Conservation (phyloP, 176 grass and related monocot genomes). For the Triticum monococcum region DNA sequence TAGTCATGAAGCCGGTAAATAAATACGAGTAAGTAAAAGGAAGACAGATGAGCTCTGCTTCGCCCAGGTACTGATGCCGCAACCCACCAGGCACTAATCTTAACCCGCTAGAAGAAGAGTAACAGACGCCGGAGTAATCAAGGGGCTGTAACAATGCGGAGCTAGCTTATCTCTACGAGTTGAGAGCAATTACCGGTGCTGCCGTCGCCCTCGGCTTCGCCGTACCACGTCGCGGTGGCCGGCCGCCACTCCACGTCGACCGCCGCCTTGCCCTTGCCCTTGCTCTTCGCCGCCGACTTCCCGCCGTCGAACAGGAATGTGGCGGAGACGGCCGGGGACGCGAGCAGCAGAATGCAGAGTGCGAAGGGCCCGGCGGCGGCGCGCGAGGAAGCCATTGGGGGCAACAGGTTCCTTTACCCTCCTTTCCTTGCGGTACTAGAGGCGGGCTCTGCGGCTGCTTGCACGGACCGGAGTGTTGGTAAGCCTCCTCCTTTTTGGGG, state of each 20-base stretch:
- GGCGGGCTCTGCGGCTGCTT: constrained; percentile 13
- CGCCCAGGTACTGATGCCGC: background rate
- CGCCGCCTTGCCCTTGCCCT: constrained; percentile 1
- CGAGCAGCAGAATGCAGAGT: constrained; percentile 23
- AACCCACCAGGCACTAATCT: background rate
- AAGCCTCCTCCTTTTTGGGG: constrained; percentile 30
- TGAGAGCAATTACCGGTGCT: constrained; percentile 65
- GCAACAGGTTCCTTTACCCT: background rate
- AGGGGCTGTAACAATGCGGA: no score
- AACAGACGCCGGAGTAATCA: background rate
- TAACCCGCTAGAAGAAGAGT: background rate
- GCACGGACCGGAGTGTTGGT: constrained; percentile 5
- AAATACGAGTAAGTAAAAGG: background rate
- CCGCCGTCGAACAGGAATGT: constrained; percentile 23
- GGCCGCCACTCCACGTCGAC: constrained; percentile 79
- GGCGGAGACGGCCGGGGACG: constrained; percentile 7
- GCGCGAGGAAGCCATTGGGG: constrained; percentile 33
- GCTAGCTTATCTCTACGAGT: background rate
- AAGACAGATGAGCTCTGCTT: background rate
- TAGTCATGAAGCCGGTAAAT: background rate
- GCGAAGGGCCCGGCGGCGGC: constrained; percentile 26
- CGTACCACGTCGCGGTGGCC: constrained; percentile 97
- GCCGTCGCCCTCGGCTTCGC: constrained; percentile 84
- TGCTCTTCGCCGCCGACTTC: background rate
- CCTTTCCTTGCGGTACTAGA: background rate